phyloP scores from a whole-genome alignment of 2,329 filamentous ascomycete genomes.

The Metarhizium humberi region DNA sequence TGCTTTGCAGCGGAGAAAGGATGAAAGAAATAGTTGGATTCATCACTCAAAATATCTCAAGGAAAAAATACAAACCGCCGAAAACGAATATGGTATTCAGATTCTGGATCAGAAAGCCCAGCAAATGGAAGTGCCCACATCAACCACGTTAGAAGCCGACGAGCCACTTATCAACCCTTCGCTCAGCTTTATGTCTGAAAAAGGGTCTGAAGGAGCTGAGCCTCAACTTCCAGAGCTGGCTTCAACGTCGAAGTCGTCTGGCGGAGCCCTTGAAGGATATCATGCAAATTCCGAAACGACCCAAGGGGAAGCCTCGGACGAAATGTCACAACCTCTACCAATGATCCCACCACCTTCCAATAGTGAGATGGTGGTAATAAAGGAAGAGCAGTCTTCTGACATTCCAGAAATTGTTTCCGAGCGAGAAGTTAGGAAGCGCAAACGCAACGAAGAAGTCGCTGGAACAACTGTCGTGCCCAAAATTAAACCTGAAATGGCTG shows the following conservation, averaged over 20 bases:
- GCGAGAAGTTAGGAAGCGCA: conserved; percentile 38
- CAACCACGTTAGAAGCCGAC: conserved; percentile 4
- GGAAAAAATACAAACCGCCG: conserved; percentile 31
- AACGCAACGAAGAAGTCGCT: conserved; percentile 18
- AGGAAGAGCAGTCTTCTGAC: conserved; percentile 47
- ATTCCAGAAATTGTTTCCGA: conserved; percentile 41
- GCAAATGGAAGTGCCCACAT: conserved; percentile 1
- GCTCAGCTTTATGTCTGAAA: conserved; percentile 3
- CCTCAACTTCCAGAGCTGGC: conserved; percentile 1
- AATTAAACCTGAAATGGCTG: conserved; percentile 32
- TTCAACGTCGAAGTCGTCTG: background rate
- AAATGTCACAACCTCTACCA: conserved; percentile 14
- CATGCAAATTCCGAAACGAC: conserved; percentile 17
- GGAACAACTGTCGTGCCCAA: conserved; percentile 17
- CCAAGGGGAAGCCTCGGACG: conserved; percentile 17
- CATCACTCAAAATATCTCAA: conserved; percentile 33
- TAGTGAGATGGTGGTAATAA: conserved; percentile 21
- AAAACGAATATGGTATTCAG: conserved; percentile 25
- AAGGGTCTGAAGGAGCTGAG: background rate
- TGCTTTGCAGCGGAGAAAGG: conserved; percentile 29
- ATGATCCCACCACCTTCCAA: conserved; percentile 9
- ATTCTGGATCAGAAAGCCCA: conserved; percentile 15
- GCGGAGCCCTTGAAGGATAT: background rate
- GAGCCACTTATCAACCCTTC: background rate
- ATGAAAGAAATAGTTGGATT: conserved; percentile 35